A percentile compares a stretch with the other conserved stretches of the same genome.
Evolutionary conservation across 2,329 filamentous ascomycete genomes (phyloP).

Genomic region (Cordyceps javanica): DNA sequence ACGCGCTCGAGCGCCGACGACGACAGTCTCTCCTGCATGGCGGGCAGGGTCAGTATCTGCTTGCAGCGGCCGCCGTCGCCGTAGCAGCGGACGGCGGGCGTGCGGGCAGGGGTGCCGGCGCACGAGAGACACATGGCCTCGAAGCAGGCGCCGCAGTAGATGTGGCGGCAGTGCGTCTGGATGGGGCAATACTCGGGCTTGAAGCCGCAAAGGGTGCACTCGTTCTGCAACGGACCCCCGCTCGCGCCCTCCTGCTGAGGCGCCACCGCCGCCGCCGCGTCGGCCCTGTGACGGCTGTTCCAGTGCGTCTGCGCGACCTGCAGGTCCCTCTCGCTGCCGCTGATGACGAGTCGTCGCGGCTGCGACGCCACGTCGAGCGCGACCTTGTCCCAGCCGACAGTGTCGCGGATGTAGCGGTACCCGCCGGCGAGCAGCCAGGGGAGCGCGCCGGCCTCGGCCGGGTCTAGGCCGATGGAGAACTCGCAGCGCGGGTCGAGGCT

Average conservation of each 20-base stretch:
- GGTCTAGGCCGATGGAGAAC: neutral
- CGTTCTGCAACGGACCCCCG: neutral
- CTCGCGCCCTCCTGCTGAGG: too few relatives aligned
- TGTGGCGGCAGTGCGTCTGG: slow-evolving; percentile 1
- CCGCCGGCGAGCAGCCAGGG: slow-evolving; percentile 3
- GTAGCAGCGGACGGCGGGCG: slow-evolving; percentile 5
- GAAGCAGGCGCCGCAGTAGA: slow-evolving; percentile 6
- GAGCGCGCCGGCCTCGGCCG: neutral
- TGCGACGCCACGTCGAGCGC: slow-evolving; percentile 4
- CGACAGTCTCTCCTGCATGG: neutral
- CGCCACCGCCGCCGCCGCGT: neutral
- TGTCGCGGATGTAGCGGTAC: neutral
- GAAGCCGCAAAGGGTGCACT: neutral
- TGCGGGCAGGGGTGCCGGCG: neutral
- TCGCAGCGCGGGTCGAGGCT: neutral
- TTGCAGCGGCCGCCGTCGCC: slow-evolving; percentile 5
- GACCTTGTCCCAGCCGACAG: slow-evolving; percentile 6
- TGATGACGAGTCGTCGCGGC: slow-evolving; percentile 2
- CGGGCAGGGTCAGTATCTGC: neutral
- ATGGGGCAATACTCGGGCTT: neutral
- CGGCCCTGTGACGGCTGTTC: neutral
- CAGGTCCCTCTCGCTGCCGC: slow-evolving; percentile 1
- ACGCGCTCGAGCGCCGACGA: slow-evolving; percentile 6
- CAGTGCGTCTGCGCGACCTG: neutral
- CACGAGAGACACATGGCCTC: slow-evolving; percentile 11